Conservation (phyloP, 805 yeast genomes). For the Sugiyamaella floridensis region DNA sequence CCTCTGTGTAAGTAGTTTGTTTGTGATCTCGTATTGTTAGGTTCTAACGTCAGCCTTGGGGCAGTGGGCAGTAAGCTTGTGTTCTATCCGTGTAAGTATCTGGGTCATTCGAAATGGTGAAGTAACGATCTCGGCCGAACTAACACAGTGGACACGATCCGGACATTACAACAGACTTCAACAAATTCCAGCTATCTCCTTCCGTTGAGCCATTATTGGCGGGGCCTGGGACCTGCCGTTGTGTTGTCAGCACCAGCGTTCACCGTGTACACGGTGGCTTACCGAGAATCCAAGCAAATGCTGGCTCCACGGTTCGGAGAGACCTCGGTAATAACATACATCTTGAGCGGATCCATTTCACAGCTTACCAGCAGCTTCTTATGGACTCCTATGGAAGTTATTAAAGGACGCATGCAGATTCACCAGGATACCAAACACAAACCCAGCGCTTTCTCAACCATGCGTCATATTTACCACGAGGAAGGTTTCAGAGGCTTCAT, state of each 20-base stretch:
- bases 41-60: slow-evolving; percentile 24
- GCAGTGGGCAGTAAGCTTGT: slow-evolving; percentile 33
- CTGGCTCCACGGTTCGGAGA: slow-evolving; percentile 33
- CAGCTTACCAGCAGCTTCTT: slow-evolving; percentile 34
- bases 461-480: slow-evolving; percentile 36
- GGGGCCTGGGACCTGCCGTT: slow-evolving; percentile 36
- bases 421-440: slow-evolving; percentile 14
- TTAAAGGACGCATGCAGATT: slow-evolving; percentile 39
- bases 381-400: slow-evolving; percentile 43
- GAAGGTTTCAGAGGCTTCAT: slow-evolving; percentile 78
- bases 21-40: neutral
- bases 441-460: neutral
- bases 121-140: neutral
- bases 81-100: slow-evolving; percentile 31
- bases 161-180: slow-evolving; percentile 38
- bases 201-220: slow-evolving; percentile 35
- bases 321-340: slow-evolving; percentile 30
- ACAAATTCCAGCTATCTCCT: slow-evolving; percentile 30
- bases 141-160: slow-evolving; percentile 33
- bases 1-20: slow-evolving; percentile 30
- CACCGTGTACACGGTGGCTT: slow-evolving; percentile 36
- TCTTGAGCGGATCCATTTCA: slow-evolving; percentile 34
- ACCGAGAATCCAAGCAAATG: slow-evolving; percentile 33
- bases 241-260: slow-evolving; percentile 37
- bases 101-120: neutral